A percentile compares a stretch with the other conserved stretches of the same genome.
Evolutionary conservation across 257 asterid species (phyloP).

Genomic region (Primulina eburnea): DNA sequence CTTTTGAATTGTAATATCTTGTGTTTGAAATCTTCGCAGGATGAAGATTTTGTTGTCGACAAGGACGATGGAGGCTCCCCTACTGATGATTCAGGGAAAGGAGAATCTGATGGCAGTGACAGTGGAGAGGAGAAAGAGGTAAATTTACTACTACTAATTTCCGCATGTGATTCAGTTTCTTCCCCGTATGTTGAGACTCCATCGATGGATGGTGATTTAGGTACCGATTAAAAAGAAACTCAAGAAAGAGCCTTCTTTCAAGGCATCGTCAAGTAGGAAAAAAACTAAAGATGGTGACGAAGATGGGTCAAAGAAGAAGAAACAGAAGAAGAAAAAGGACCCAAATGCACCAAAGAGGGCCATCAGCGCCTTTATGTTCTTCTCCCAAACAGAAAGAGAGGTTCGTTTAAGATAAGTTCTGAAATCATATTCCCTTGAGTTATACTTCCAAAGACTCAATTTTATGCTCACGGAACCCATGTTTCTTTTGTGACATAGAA

Average conservation of each 20-base stretch:
- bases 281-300: slow-evolving; percentile 61
- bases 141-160: slow-evolving; percentile 17
- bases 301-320: slow-evolving; percentile 70
- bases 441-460: neutral
- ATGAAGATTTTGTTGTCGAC: slow-evolving; percentile 73
- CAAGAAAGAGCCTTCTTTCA: slow-evolving; percentile 58
- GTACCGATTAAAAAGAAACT: slow-evolving; percentile 51
- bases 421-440: neutral
- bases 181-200: slow-evolving; percentile 23
- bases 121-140: slow-evolving; percentile 70
- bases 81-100: slow-evolving; percentile 91
- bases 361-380: slow-evolving; percentile 80
- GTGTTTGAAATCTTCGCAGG: slow-evolving; percentile 38
- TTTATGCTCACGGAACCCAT: neutral
- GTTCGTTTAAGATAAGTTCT: slow-evolving; percentile 32
- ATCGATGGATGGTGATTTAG: slow-evolving; percentile 36
- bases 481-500: slow-evolving; percentile 37
- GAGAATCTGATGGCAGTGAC: slow-evolving; percentile 68
- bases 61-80: slow-evolving; percentile 92
- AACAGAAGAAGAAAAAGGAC: slow-evolving; percentile 82
- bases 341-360: slow-evolving; percentile 95
- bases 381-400: slow-evolving; percentile 83
- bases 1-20: slow-evolving; percentile 1
- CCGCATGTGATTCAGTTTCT: slow-evolving; percentile 2
- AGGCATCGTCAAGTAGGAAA: slow-evolving; percentile 60